phyloP scores from a whole-genome alignment of 495 filamentous ascomycete genomes.

The Elaphomyces granulatus region DNA sequence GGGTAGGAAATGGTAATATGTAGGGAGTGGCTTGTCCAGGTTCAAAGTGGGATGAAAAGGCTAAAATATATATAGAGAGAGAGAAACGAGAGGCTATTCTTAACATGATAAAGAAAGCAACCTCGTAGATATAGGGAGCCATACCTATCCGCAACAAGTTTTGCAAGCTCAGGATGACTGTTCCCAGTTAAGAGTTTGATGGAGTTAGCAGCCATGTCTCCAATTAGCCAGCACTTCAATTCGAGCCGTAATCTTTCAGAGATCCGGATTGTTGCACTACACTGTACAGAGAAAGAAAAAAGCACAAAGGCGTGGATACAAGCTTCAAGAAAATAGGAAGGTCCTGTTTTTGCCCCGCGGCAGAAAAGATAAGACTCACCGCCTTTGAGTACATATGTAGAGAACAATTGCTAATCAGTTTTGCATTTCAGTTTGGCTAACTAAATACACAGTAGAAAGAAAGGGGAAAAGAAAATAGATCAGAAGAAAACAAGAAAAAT shows the following conservation, averaged over 20 bases:
- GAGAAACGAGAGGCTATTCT: not conserved
- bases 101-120: not conserved
- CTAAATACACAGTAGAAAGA: not conserved
- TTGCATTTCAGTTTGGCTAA: not conserved
- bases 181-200: slow-evolving; percentile 95
- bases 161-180: slow-evolving; percentile 84
- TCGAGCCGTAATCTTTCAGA: too few relatives aligned
- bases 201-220: slow-evolving; percentile 70
- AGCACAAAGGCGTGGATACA: not conserved
- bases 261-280: too few relatives aligned
- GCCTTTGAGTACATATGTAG: not conserved
- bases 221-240: too few relatives aligned
- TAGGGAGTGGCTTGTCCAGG: too few relatives aligned
- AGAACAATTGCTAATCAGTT: not conserved
- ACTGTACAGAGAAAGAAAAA: not conserved
- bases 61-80: too few relatives aligned
- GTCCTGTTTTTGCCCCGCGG: slow-evolving; percentile 1
- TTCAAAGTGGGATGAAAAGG: too few relatives aligned
- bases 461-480: slow-evolving; percentile 1
- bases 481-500: not conserved
- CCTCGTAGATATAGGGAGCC: slow-evolving; percentile 4
- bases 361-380: not conserved
- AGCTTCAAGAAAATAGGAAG: not conserved
- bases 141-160: slow-evolving; percentile 83
- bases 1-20: too few relatives aligned